Evolutionary conservation across 768 basidiomycete genomes (phyloP), one percentile per base, ranked within the genome.

Genomic region (Suillus ampliporus): DNA sequence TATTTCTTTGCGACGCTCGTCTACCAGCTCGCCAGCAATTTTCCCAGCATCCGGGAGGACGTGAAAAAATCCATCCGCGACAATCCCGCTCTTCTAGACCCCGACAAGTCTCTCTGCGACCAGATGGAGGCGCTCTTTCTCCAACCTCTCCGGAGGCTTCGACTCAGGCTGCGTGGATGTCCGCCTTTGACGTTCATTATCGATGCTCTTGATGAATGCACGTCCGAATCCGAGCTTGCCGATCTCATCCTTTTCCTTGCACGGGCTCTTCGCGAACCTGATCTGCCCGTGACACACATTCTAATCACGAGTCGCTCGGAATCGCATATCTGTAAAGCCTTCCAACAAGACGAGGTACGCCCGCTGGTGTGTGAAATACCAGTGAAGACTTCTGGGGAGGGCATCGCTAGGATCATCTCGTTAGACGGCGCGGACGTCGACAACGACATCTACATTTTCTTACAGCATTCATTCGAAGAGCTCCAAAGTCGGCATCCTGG

Each of bases 241-340:
- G 48, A 50, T 28, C 48, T 50, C 17, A 50, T 50, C 17, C 26
- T 50, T 50, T 50, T 17, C 26, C 48, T 50, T 28, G 48, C 26
- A 11, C 48, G 2, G 9, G 48, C 17, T 50, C 48, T 50, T 50
- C 26, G 26, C 11, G 26, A 50, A 4, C 48, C 48, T 19, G 23
- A 48, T 17, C 14, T 48, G 0, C 47, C 47, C 15, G 23, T 17
- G 47, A 48, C 23, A 14, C 47, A 48, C 47, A 48, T 48, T 26
- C 23, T 48, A 0, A 23, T 48, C 7, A 48, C 47, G 4, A 48
- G 47, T 48, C 47, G 47, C 47, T 48, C 23, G 47, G 47, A 48
- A 48, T 26, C 23, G 1, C 23, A 48, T 48, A 26, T 48, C 2
- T 4, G 23, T 8, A 26, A 4, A 48, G 13, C 13, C 14, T 4